These are phyloP conservation scores for Chrysochromulina parva DNA, from an alignment of 78 protist species.

Conservation along the genomic window DNA sequence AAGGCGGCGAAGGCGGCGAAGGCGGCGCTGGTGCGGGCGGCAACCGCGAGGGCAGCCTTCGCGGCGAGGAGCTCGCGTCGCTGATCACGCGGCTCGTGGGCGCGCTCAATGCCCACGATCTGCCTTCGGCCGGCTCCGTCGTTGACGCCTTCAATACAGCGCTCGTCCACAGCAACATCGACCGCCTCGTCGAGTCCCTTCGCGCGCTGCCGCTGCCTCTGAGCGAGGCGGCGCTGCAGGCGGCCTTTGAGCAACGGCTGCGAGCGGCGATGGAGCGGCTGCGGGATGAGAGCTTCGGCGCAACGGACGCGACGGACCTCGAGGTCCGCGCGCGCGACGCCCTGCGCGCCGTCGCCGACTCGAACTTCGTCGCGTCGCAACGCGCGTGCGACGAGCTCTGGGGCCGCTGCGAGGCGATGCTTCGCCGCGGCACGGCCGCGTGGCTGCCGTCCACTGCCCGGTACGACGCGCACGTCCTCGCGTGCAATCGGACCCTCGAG, in stretches of 20 bases:
- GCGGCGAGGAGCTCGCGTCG: background rate
- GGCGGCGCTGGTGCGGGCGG: no score
- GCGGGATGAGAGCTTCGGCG: background rate
- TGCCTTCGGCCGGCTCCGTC: background rate
- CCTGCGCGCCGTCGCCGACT: no score
- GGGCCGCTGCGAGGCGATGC: background rate
- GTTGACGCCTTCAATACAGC: background rate
- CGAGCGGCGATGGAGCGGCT: background rate
- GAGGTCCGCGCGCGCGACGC: background rate
- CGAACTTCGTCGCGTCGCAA: background rate
- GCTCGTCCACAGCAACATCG: background rate
- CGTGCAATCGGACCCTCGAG: background rate
- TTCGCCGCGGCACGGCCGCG: background rate
- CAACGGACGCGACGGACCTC: background rate
- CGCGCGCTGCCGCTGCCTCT: background rate
- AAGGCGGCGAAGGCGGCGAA: no score
- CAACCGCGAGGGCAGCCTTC: no score
- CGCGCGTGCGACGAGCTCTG: background rate
- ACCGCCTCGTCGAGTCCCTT: background rate
- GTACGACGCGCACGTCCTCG: background rate
- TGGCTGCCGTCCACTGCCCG: background rate
- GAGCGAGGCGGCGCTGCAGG: background rate
- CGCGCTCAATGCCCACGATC: background rate
- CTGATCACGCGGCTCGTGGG: background rate
- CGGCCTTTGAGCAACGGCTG: background rate